These are phyloP conservation scores for Naganishia vishniacii DNA, from an alignment of 768 basidiomycete species.

Conservation along the genomic window DNA sequence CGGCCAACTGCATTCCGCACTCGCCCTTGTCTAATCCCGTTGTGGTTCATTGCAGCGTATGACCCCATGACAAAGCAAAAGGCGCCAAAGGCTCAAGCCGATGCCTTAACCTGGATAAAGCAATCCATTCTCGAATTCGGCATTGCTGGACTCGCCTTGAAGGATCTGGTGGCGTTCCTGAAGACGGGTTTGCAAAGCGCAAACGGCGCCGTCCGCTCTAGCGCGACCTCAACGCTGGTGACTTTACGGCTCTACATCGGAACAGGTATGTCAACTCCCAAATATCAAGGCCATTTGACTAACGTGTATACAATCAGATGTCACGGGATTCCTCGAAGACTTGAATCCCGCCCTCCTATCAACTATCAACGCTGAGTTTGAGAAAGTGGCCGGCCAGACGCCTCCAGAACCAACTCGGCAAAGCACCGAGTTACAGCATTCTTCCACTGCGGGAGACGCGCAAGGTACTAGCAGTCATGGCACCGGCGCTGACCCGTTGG, in stretches of 20 bases:
- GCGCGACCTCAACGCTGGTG: constrained; percentile 85
- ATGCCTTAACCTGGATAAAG: constrained; percentile 83
- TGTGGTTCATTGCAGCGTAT: constrained; percentile 58
- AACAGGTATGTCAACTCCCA: constrained; percentile 60
- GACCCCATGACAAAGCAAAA: constrained; percentile 92
- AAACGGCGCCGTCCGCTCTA: constrained; percentile 86
- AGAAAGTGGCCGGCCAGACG: constrained; percentile 73
- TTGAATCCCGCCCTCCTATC: constrained; percentile 85
- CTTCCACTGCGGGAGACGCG: constrained; percentile 52
- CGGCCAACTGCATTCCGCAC: constrained; percentile 30
- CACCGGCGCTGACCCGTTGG: constrained; percentile 63
- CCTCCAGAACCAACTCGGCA: constrained; percentile 72
- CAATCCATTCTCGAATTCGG: constrained; percentile 83
- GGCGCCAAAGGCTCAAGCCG: constrained; percentile 91
- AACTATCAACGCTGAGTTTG: constrained; percentile 87
- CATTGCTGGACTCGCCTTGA: constrained; percentile 73
- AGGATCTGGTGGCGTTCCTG: constrained; percentile 81
- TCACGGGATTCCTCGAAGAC: constrained; percentile 88
- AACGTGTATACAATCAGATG: constrained; percentile 54
- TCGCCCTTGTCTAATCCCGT: constrained; percentile 27
- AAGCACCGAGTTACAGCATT: constrained; percentile 61
- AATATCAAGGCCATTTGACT: not conserved
- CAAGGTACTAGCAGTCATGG: constrained; percentile 53
- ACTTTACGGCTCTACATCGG: constrained; percentile 89
- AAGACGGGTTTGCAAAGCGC: constrained; percentile 83